Evolutionary conservation across 768 basidiomycete genomes (phyloP).

Genomic region (Auriscalpium microsporum): DNA sequence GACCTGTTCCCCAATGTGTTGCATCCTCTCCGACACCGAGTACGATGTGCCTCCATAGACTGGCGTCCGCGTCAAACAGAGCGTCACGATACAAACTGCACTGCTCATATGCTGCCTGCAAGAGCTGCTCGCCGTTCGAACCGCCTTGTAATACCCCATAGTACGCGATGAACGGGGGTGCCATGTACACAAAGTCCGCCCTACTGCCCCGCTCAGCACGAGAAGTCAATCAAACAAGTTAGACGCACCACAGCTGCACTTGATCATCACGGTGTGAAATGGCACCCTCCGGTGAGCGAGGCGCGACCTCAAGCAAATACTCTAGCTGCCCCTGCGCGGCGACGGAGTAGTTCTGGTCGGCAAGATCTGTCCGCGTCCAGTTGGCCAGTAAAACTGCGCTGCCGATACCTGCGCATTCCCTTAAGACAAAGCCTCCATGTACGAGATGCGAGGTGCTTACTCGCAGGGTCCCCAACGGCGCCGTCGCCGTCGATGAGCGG

Average conservation of each 20-base stretch:
- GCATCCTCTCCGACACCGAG: slow-evolving; percentile 38
- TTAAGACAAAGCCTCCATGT: not conserved
- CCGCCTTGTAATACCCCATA: slow-evolving; percentile 42
- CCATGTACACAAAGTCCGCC: slow-evolving; percentile 57
- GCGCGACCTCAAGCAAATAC: slow-evolving; percentile 38
- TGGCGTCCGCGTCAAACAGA: slow-evolving; percentile 33
- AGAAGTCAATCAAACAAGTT: not conserved
- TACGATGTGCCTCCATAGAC: slow-evolving; percentile 50
- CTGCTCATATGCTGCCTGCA: slow-evolving; percentile 49
- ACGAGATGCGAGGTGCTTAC: slow-evolving; percentile 17
- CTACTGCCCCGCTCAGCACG: slow-evolving; percentile 20
- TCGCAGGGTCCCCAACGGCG: slow-evolving; percentile 55
- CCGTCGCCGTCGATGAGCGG: slow-evolving; percentile 39
- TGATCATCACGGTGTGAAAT: slow-evolving; percentile 48
- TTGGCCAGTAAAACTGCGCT: slow-evolving; percentile 43
- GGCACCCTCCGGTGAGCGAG: slow-evolving; percentile 41
- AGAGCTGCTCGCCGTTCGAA: slow-evolving; percentile 24
- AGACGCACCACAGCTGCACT: slow-evolving; percentile 46
- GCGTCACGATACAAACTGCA: slow-evolving; percentile 47
- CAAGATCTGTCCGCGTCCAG: slow-evolving; percentile 35
- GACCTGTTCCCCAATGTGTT: slow-evolving; percentile 53
- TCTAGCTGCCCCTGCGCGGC: slow-evolving; percentile 40
- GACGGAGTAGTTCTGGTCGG: slow-evolving; percentile 27
- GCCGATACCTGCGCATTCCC: slow-evolving; percentile 35
- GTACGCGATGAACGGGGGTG: slow-evolving; percentile 59